Base-by-base conservation (phyloP, 2,329 filamentous ascomycete species). In the Akanthomyces lecanii region DNA sequence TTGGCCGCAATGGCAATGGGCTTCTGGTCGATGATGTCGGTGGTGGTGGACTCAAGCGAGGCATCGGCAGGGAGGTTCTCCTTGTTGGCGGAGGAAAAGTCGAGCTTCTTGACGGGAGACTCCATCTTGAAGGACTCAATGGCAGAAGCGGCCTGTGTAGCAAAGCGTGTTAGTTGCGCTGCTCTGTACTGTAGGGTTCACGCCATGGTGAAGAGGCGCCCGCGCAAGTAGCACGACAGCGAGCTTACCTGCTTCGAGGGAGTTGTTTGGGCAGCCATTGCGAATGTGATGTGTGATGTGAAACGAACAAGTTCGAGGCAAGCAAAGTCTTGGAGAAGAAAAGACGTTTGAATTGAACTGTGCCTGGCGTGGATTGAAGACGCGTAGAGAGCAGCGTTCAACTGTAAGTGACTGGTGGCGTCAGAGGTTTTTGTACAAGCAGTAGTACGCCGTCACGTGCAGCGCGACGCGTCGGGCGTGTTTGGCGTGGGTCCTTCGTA, bases 101-200 rank as follows among this genome's bases (percentile, higher is more conserved):
- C 83, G 69, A 95, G 85, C 85, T 96, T 96, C 89, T 97, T 97
- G 67, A 89, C 80, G 52, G 93, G 92, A 1, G 92, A 95, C 70
- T 96, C 91, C 87, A 97, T 96, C 80, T 94, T 96, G 76, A 98
- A 84, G 70, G 86, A 87, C 77, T 95, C 88, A 73, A 98, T 89
- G 71, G 88, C 92, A 72, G 91, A 88, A 72, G 92, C 90, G 81
- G 89, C 89, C 94, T 98, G 75, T 67, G 53, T 56, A 55, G 63
- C 45, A 66, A 62, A 65, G 58, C 61, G 30, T 63, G 69, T 79
- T 75, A 80, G 76, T 62, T 62, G 59, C 54, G 47, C 11, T 62
- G 18, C 23, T 36, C 45, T n/a, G 11, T 44, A 25, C 23, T 55
- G 28, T 48, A n/a, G 62, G 58, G 50, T 55, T 54, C 48, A 54